phyloP scores from a whole-genome alignment of 768 basidiomycete species.

The Leccinum ochraceum region DNA sequence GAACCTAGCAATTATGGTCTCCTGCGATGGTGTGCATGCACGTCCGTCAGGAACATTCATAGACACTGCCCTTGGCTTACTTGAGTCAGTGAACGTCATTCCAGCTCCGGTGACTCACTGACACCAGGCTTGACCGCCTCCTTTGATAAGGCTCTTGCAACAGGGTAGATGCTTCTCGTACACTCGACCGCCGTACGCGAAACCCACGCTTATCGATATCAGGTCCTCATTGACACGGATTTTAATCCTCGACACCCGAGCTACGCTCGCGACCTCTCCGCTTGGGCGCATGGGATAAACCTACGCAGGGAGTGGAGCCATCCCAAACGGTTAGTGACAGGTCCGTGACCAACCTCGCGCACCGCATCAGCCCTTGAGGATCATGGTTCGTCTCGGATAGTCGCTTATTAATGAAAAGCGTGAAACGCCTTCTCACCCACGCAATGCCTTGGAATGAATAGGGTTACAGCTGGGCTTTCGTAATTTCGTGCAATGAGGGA shows the following conservation, averaged over 20 bases:
- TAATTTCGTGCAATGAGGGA: conserved; percentile 17
- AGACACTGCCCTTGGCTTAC: conserved; percentile 1
- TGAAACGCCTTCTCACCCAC: conserved; percentile 15
- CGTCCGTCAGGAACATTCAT: conserved; percentile 6
- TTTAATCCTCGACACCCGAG: conserved; percentile 10
- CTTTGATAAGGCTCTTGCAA: conserved; percentile 12
- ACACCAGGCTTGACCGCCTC: conserved; percentile 4
- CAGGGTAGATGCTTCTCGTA: neutral
- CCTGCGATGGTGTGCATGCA: neutral
- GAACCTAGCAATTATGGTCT: conserved; percentile 25
- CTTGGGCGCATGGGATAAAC: neutral
- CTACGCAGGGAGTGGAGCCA: conserved; percentile 1
- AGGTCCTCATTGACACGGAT: neutral
- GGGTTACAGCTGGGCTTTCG: conserved; percentile 9
- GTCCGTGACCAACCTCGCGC: conserved; percentile 6
- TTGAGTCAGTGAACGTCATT: conserved; percentile 16
- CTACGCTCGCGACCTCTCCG: neutral
- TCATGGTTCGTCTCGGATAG: conserved; percentile 12
- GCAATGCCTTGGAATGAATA: conserved; percentile 8
- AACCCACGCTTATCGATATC: conserved; percentile 16
- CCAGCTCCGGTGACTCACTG: conserved; percentile 21
- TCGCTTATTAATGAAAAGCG: conserved; percentile 4
- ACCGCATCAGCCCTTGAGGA: conserved; percentile 5
- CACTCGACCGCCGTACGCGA: neutral
- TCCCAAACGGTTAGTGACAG: conserved; percentile 1